These are phyloP conservation scores for Vitis hybrid DNA, from an alignment of 177 flowering plant genomes.

Conservation along the genomic window DNA sequence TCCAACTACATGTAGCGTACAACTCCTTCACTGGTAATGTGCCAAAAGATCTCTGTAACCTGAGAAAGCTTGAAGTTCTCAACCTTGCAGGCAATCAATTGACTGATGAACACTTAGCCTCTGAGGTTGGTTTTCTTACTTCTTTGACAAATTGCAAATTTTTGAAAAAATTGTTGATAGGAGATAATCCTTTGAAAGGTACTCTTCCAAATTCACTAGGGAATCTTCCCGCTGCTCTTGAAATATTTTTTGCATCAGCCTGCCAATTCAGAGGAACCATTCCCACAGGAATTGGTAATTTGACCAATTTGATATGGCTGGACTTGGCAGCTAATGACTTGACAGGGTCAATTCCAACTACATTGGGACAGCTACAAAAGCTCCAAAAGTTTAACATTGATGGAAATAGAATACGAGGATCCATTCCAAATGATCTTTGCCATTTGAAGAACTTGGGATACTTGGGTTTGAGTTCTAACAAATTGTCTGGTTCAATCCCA, in stretches of 20 bases:
- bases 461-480: background rate
- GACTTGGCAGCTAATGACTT: background rate
- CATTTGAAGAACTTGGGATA: background rate
- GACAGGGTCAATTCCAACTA: conserved; percentile 3
- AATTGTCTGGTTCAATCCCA: background rate
- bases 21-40: conserved; percentile 4
- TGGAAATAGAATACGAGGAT: too few relatives aligned
- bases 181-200: background rate
- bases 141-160: conserved; percentile 5
- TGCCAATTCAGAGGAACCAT: conserved; percentile 6
- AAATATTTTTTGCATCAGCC: background rate
- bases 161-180: background rate
- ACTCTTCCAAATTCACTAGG: conserved; percentile 4
- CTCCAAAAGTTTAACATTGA: too few relatives aligned
- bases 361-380: background rate
- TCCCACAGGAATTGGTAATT: background rate
- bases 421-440: conserved; percentile 8
- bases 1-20: background rate
- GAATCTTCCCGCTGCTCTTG: conserved; percentile 18
- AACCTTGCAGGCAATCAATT: background rate
- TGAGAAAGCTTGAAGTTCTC: background rate
- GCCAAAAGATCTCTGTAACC: background rate
- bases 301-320: background rate
- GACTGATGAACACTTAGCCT: background rate
- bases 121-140: background rate